Evolutionary conservation across 2,329 filamentous ascomycete species (phyloP), one percentile per base, ranked within the genome.

Genomic region (Claviceps purpurea): DNA sequence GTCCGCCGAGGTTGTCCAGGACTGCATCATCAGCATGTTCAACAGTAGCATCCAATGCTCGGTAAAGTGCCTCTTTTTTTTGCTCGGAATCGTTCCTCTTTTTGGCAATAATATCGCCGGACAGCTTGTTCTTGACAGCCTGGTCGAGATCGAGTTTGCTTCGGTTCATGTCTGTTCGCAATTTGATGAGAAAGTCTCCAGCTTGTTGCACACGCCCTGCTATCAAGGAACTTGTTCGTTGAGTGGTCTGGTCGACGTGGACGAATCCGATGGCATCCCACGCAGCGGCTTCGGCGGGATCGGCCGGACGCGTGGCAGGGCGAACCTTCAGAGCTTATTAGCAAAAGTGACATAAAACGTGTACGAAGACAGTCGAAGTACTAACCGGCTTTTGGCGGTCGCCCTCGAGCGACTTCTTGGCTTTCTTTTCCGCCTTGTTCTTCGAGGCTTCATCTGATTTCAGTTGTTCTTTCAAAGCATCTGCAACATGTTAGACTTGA

Each of bases 1-100:
- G 76, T 14, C 73, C 72, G 8, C 78, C 78, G 39, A 82, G 67
- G 51, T 81, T 80, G 57, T 78, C 74, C 41, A 82, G 63, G 14
- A 81, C 75, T 22, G 72, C 70, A 45, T 72, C 70, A 60, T 81
- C 76, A 13, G 77, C 78, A 63, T 73, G 73, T 24, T 73, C 69
- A 50, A 77, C 70, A 1, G 76, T 77, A 11, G 75, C 71, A 55
- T 81, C 73, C 47, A 81, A 67, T 2, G 76, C 74, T 50, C 70
- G 64, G 56, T 70, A 73, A 5, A 82, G 66, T 4, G 72, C 67
- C 41, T 76, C 70, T 53, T 74, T 72, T 57, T 73, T 74, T 50
- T 64, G 60, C 3, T 70, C 68, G 5, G 73, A 67, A 8, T 67
- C 65, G 7, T 66, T 63, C 56, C 70, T 73, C 16, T 74, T 59